Evolutionary conservation across 495 filamentous ascomycete genomes (phyloP).

Genomic region (Arthonia radiata): DNA sequence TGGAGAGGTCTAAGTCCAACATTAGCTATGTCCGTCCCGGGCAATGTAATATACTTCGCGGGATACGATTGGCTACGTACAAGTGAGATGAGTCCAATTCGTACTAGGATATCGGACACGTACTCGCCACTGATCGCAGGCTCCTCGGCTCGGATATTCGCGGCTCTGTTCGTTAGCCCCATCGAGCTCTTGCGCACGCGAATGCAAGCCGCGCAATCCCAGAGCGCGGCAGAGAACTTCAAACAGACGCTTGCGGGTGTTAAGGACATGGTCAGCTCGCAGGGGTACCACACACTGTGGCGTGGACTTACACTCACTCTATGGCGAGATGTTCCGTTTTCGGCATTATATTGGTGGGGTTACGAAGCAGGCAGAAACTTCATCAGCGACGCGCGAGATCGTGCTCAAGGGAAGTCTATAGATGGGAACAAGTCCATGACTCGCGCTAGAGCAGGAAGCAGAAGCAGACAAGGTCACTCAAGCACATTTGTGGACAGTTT

Average conservation of each 20-base stretch:
- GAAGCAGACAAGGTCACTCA: conserved; percentile 31
- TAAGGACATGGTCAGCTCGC: conserved; percentile 45
- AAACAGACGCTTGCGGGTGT: conserved; percentile 49
- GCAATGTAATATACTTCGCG: conserved; percentile 95
- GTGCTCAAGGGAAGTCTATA: conserved; percentile 11
- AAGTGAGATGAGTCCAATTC: conserved; percentile 40
- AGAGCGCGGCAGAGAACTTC: conserved; percentile 30
- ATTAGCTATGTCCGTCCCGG: conserved; percentile 77
- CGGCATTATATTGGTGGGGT: conserved; percentile 91
- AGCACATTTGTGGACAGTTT: conserved; percentile 73
- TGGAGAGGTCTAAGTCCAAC: conserved; percentile 90
- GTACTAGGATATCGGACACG: conserved; percentile 25
- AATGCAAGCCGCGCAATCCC: conserved; percentile 50
- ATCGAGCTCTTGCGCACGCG: conserved; percentile 90
- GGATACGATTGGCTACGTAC: conserved; percentile 88
- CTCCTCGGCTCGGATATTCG: conserved; percentile 45
- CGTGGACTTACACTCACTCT: conserved; percentile 77
- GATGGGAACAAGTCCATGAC: conserved; percentile 6
- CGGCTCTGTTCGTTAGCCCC: conserved; percentile 63
- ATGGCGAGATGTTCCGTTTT: conserved; percentile 95
- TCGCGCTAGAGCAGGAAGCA: conserved; percentile 19
- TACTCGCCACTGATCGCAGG: conserved; percentile 68
- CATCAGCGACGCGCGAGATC: conserved; percentile 36
- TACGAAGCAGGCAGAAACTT: conserved; percentile 57
- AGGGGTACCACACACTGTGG: conserved; percentile 71